These are phyloP conservation scores for Colletotrichum sp. DNA, from an alignment of 2,329 filamentous ascomycete species.

Conservation along the genomic window DNA sequence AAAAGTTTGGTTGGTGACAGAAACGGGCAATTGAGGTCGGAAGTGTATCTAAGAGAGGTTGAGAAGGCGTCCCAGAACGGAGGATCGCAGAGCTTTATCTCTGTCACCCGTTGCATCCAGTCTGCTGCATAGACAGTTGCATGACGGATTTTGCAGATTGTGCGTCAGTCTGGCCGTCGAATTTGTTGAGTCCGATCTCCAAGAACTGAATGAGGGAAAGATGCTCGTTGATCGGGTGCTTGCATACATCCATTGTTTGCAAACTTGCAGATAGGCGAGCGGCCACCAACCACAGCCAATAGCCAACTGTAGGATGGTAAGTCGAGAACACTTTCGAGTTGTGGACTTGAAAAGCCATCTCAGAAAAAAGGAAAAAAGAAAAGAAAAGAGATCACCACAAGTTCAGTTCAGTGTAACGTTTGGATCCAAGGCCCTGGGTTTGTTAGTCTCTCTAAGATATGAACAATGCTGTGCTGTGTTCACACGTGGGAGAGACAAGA, in stretches of 20 bases:
- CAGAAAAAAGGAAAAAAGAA: background rate
- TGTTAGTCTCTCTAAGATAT: background rate
- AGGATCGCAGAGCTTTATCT: background rate
- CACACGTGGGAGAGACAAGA: background rate
- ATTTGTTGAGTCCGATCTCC: background rate
- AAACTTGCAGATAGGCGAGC: background rate
- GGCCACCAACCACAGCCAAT: background rate
- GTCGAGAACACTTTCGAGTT: background rate
- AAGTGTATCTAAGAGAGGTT: background rate
- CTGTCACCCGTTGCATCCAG: background rate
- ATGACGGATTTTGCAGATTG: background rate
- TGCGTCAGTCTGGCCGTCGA: background rate
- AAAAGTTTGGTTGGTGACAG: background rate
- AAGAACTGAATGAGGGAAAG: background rate
- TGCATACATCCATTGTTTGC: background rate
- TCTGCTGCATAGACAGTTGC: background rate
- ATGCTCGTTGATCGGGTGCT: background rate
- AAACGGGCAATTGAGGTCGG: background rate
- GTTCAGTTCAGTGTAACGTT: background rate
- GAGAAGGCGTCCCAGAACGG: background rate
- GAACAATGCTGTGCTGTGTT: background rate
- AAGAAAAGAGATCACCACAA: background rate
- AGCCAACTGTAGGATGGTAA: background rate
- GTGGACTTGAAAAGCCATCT: background rate
- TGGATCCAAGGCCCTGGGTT: background rate